Evolutionary conservation across 2,329 filamentous ascomycete genomes (phyloP), one percentile per base, ranked within the genome.

Genomic region (Trichoderma harzianum): DNA sequence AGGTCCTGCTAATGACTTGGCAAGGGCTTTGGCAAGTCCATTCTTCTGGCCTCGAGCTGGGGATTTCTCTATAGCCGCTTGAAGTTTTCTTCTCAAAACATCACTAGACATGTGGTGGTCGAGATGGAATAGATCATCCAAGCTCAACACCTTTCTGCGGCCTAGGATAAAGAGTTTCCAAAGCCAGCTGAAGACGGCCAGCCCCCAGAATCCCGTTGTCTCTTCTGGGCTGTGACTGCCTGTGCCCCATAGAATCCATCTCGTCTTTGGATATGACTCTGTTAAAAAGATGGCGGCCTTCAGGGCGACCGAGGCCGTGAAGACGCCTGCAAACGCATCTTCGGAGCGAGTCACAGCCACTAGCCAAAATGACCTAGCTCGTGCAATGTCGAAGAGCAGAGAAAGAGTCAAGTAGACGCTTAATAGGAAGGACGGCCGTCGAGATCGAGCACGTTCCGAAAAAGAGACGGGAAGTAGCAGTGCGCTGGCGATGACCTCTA

Each of bases 341-440:
- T 71, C 51, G 11, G 18, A 8, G 26, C 2, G 80, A 81, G 77
- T 73, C 16, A 47, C 55, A 3, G 71, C 69, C 3, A 71, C 28
- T 1, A 69, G 43, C 69, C 71, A 69, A 4, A 77, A 72, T 8
- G 72, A 71, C 7, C 86, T 79, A 0, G 78, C 77, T 71, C 83
- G 83, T 0, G 80, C 80, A 3, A 81, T 75, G 47, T 87, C 86
- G 28, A 86, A 79, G 1, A 87, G 74, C 0, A 84, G 73, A 1
- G 83, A 83, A 3, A 86, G 47, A 11, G 82, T 73, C 4, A 87
- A 72, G 64, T 83, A 87, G 12, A 76, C 72, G 18, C 76, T 81
- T 14, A 87, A 75, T 3, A 87, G 67, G 0, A 82, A 76, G 0
- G 85, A 87, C 0, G 85, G 84, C 1, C 83, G 78, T 0, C 77